These are phyloP conservation scores for Sporisorium iseilematis-ciliati DNA, from an alignment of 1,284 basidiomycete genomes.

Conservation along the genomic window DNA sequence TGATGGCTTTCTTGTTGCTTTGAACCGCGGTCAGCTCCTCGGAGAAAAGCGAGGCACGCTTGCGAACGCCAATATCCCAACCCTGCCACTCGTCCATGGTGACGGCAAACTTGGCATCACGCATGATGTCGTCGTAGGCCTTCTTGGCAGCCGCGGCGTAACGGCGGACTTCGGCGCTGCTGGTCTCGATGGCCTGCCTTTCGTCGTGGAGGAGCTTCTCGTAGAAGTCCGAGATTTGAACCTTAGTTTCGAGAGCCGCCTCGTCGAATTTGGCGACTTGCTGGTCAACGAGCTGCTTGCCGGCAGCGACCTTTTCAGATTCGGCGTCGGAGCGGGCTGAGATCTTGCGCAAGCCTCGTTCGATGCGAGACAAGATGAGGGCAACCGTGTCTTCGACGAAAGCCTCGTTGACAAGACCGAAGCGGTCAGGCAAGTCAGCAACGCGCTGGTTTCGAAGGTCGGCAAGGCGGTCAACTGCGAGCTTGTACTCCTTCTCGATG, in stretches of 20 bases:
- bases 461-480: conserved; percentile 52
- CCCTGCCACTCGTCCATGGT: conserved; percentile 64
- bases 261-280: conserved; percentile 52
- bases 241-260: conserved; percentile 41
- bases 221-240: conserved; percentile 47
- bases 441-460: conserved; percentile 52
- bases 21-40: conserved; percentile 52
- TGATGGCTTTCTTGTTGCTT: conserved; percentile 36
- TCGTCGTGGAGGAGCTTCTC: conserved; percentile 50
- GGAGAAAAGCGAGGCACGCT: conserved; percentile 44
- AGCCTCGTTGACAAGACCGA: conserved; percentile 55
- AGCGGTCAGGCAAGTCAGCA: conserved; percentile 58
- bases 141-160: conserved; percentile 49
- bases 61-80: conserved; percentile 61
- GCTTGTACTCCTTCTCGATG: conserved; percentile 58
- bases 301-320: conserved; percentile 24
- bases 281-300: conserved; percentile 43
- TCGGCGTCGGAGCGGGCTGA: conserved; percentile 17
- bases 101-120: conserved; percentile 56
- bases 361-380: conserved; percentile 50
- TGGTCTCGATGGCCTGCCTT: conserved; percentile 47
- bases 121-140: conserved; percentile 60
- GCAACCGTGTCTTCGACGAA: conserved; percentile 62
- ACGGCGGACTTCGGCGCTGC: conserved; percentile 53
- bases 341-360: conserved; percentile 54